Evolutionary conservation across 495 filamentous ascomycete species (phyloP).

Genomic region (Aspergillus cristatus): DNA sequence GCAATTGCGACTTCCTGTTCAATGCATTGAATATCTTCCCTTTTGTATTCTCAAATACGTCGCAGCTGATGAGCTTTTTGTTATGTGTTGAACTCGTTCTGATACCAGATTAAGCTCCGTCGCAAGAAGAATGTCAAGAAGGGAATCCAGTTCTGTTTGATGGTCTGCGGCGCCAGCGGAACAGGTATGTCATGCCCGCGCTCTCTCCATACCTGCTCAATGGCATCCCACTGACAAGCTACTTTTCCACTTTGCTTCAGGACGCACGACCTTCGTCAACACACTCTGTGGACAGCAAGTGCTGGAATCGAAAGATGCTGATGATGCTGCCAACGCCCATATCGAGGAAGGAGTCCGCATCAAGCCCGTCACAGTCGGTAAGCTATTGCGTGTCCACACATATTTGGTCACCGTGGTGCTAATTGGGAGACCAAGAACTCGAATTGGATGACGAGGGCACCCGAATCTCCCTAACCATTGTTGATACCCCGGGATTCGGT

Average conservation of each 20-base stretch:
- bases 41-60: conserved; percentile 21
- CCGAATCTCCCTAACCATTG: conserved; percentile 93
- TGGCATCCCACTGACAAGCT: not conserved
- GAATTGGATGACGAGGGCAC: conserved; percentile 98
- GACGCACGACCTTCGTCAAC: conserved; percentile 98
- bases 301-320: conserved; percentile 75
- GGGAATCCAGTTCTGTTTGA: conserved; percentile 99
- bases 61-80: too few species aligned
- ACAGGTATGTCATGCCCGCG: conserved; percentile 66
- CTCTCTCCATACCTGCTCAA: conserved; percentile 1
- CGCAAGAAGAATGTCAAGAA: conserved; percentile 99
- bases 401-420: not conserved
- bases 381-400: conserved; percentile 21
- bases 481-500: conserved; percentile 96
- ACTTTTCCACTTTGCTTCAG: conserved; percentile 48
- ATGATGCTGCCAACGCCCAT: conserved; percentile 81
- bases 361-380: conserved; percentile 96
- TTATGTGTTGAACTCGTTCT: conserved; percentile 14
- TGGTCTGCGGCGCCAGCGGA: conserved; percentile 98
- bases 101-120: conserved; percentile 79
- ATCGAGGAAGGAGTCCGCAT: conserved; percentile 95
- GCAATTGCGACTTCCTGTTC: conserved; percentile 20
- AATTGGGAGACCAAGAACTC: conserved; percentile 54
- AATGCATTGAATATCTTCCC: conserved; percentile 15
- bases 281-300: conserved; percentile 95